Evolutionary conservation across 305 asterid species (phyloP).

Genomic region (Coffea humblotiana): DNA sequence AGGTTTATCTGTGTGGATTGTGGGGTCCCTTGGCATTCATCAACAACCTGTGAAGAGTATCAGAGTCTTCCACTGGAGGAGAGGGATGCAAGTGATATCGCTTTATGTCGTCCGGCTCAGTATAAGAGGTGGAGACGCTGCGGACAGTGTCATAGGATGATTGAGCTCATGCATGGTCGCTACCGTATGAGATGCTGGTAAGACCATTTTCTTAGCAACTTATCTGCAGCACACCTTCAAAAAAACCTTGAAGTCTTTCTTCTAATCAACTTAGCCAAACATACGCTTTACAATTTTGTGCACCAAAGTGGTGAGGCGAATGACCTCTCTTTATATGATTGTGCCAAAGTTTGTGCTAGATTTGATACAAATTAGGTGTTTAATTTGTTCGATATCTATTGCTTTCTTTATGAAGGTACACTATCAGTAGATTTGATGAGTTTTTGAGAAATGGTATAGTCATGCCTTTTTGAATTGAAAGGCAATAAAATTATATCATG

Average conservation of each 20-base stretch:
- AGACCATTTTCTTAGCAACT: conserved; percentile 19
- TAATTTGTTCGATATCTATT: not conserved
- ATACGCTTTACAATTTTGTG: not conserved
- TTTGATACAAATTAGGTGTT: not conserved
- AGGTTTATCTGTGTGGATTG: conserved; percentile 73
- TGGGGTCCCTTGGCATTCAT: conserved; percentile 84
- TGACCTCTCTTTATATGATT: not conserved
- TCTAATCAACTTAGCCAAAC: not conserved
- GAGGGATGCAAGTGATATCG: conserved; percentile 52
- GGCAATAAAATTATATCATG: not conserved
- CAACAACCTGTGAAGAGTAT: conserved; percentile 74
- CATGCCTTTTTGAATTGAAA: not conserved
- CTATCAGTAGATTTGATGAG: not conserved
- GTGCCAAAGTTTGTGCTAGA: not conserved
- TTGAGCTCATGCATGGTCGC: conserved; percentile 69
- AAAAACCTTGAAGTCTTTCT: not conserved
- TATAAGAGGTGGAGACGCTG: conserved; percentile 71
- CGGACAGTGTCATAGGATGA: conserved; percentile 62
- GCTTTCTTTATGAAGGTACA: not conserved
- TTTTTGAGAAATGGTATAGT: not conserved
- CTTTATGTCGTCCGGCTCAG: conserved; percentile 50
- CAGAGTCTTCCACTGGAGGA: conserved; percentile 63
- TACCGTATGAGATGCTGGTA: conserved; percentile 84
- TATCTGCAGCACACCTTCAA: not conserved
- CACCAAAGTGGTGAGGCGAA: not conserved